phyloP scores from a whole-genome alignment of 108 stramenopile genomes.

The Skeletonema menzelii region DNA sequence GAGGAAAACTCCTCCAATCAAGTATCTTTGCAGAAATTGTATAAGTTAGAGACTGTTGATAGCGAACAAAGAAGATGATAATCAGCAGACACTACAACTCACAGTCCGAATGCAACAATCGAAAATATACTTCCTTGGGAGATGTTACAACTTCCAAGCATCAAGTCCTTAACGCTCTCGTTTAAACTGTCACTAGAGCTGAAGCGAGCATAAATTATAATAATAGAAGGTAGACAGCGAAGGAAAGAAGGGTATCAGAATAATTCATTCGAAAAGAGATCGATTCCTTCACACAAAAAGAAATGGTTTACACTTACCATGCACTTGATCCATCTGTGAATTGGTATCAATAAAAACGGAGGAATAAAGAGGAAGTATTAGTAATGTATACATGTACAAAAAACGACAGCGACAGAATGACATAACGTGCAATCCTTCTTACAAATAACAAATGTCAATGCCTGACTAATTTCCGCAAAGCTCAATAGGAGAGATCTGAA shows the following conservation, averaged over 20 bases:
- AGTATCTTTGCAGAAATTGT: not conserved
- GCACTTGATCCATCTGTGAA: not conserved
- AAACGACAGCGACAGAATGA: not conserved
- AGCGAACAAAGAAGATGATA: not conserved
- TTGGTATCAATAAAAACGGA: not conserved
- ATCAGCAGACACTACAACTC: not conserved
- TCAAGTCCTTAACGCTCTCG: not conserved
- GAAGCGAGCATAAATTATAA: not conserved
- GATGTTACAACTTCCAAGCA: not conserved
- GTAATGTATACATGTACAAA: not conserved
- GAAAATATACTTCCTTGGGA: not conserved
- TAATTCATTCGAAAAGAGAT: not conserved
- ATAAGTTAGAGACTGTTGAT: not conserved
- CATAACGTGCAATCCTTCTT: not conserved
- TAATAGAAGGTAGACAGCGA: not conserved
- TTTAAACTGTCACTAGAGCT: not conserved
- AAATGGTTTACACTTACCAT: not conserved
- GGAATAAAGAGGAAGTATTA: not conserved
- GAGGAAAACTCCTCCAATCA: not conserved
- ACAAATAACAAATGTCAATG: slow-evolving; percentile 1
- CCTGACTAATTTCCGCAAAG: not conserved
- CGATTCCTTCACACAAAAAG: not conserved
- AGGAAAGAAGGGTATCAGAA: not conserved
- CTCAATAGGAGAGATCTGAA: not conserved
- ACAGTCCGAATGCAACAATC: not conserved